Evolutionary conservation across 169 alveolate genomes (phyloP).

Genomic region (Toxoplasma gondii): DNA sequence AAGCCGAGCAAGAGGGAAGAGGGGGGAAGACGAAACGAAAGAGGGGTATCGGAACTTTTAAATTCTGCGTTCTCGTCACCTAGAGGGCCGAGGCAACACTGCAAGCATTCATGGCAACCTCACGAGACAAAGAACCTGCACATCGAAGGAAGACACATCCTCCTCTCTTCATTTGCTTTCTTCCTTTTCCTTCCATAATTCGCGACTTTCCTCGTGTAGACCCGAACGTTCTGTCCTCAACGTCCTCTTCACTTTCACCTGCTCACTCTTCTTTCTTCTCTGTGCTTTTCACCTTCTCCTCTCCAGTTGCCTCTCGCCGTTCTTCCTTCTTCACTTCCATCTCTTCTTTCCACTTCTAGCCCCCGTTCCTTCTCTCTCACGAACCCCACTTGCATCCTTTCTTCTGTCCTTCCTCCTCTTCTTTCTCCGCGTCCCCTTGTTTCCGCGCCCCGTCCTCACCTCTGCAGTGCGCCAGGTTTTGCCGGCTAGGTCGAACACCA

Average conservation of each 20-base stretch:
- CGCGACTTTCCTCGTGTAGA: neutral
- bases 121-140: too few relatives aligned
- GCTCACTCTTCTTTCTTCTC: neutral
- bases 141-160: too few relatives aligned
- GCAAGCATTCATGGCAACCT: too few relatives aligned
- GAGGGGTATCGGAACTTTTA: too few relatives aligned
- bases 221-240: neutral
- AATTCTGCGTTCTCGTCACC: too few relatives aligned
- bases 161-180: neutral
- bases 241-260: neutral
- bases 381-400: neutral
- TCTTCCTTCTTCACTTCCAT: neutral
- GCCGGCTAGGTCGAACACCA: slow-evolving; percentile 46
- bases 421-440: neutral
- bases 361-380: neutral
- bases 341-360: neutral
- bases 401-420: neutral
- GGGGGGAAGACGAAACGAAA: too few relatives aligned
- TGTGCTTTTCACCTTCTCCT: neutral
- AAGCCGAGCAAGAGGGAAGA: too few relatives aligned
- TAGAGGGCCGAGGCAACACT: too few relatives aligned
- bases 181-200: neutral
- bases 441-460: neutral
- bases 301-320: neutral
- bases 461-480: slow-evolving; percentile 24